These are phyloP conservation scores for Lecanosticta acicola DNA, from an alignment of 2,329 filamentous ascomycete species.

Conservation along the genomic window DNA sequence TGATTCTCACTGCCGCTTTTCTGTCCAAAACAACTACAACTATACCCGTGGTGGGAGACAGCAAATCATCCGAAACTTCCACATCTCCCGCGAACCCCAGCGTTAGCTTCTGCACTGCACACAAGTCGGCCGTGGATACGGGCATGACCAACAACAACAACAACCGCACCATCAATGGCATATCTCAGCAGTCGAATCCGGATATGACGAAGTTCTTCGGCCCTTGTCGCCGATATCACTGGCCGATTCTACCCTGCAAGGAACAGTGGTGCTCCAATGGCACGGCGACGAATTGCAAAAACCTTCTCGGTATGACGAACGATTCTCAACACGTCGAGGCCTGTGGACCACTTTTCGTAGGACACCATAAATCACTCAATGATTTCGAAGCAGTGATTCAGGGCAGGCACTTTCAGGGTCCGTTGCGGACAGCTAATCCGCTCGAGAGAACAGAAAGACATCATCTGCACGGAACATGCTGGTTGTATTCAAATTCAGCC, in stretches of 20 bases:
- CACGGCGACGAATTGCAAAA: slow-evolving; percentile 8
- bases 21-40: slow-evolving; percentile 4
- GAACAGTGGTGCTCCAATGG: slow-evolving; percentile 13
- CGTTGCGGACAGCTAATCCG: too few relatives aligned
- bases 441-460: too few relatives aligned
- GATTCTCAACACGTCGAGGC: slow-evolving; percentile 7
- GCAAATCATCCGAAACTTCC: neutral
- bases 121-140: slow-evolving; percentile 5
- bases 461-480: neutral
- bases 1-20: slow-evolving; percentile 2
- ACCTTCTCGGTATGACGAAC: slow-evolving; percentile 6
- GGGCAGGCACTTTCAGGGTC: neutral
- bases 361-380: neutral
- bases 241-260: slow-evolving; percentile 9
- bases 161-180: slow-evolving; percentile 6
- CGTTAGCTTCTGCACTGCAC: neutral
- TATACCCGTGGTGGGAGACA: slow-evolving; percentile 1
- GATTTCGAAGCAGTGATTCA: neutral
- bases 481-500: neutral
- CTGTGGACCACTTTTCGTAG: slow-evolving; percentile 14
- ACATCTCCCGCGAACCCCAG: neutral
- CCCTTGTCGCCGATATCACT: slow-evolving; percentile 5
- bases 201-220: slow-evolving; percentile 14
- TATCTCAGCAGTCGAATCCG: slow-evolving; percentile 11
- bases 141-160: slow-evolving; percentile 10